These are phyloP conservation scores for Phytophthora aleatoria DNA, from an alignment of 352 stramenopile species.

Conservation along the genomic window DNA sequence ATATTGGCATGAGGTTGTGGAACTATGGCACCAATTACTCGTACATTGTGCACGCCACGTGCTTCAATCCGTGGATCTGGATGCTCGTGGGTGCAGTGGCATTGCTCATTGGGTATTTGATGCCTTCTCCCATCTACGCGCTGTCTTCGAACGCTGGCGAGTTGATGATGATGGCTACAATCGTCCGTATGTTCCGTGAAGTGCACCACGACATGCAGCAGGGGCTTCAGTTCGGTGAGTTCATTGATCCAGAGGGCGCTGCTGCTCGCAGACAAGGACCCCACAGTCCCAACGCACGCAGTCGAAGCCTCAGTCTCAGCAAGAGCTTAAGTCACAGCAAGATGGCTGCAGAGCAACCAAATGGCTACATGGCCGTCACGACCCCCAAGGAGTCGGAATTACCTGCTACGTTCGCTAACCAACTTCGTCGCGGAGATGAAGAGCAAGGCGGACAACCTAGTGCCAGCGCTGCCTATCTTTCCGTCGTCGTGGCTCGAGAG, in stretches of 20 bases:
- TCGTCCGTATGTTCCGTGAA: slow-evolving; percentile 87
- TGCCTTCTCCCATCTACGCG: slow-evolving; percentile 73
- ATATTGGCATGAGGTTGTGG: slow-evolving; percentile 78
- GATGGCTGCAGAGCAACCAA: slow-evolving; percentile 26
- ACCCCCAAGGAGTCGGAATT: slow-evolving; percentile 52
- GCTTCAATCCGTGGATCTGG: slow-evolving; percentile 90
- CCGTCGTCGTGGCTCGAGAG: slow-evolving; percentile 63
- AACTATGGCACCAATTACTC: slow-evolving; percentile 89
- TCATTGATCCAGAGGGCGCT: slow-evolving; percentile 61
- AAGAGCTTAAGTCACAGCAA: slow-evolving; percentile 35
- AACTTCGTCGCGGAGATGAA: slow-evolving; percentile 31
- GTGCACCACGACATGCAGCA: slow-evolving; percentile 86
- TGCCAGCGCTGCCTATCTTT: slow-evolving; percentile 44
- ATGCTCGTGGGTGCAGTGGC: slow-evolving; percentile 80
- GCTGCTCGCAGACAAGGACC: slow-evolving; percentile 20
- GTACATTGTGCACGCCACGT: slow-evolving; percentile 84
- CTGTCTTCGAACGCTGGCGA: slow-evolving; percentile 80
- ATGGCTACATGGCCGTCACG: slow-evolving; percentile 43
- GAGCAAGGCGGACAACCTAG: slow-evolving; percentile 21
- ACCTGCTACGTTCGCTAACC: slow-evolving; percentile 49
- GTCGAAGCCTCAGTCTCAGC: slow-evolving; percentile 23
- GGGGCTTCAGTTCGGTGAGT: slow-evolving; percentile 71
- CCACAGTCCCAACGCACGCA: slow-evolving; percentile 25
- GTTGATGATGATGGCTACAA: slow-evolving; percentile 76
- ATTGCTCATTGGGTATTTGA: slow-evolving; percentile 74